These are phyloP conservation scores for Trichoderma orchidacearum DNA, from an alignment of 495 filamentous ascomycete genomes.

Conservation along the genomic window DNA sequence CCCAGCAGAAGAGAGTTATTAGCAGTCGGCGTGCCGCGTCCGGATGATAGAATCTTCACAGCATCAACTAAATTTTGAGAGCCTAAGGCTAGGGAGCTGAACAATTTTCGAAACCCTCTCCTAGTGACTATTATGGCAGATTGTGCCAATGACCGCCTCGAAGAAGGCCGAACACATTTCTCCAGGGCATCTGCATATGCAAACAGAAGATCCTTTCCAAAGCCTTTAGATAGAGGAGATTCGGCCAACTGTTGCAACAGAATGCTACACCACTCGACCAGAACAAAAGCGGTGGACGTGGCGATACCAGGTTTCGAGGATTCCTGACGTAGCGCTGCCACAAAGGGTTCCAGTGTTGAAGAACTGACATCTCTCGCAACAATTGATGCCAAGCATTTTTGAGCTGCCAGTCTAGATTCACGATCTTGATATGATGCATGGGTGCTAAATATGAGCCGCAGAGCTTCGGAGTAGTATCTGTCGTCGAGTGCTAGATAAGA, in stretches of 20 bases:
- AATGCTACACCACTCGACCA: slow-evolving; percentile 78
- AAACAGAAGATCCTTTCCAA: slow-evolving; percentile 47
- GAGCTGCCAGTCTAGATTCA: slow-evolving; percentile 64
- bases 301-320: slow-evolving; percentile 62
- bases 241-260: slow-evolving; percentile 47
- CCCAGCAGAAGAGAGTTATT: slow-evolving; percentile 71
- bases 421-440: slow-evolving; percentile 82
- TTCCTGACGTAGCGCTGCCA: slow-evolving; percentile 47
- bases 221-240: slow-evolving; percentile 45
- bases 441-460: slow-evolving; percentile 67
- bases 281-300: slow-evolving; percentile 67
- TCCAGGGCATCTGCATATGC: slow-evolving; percentile 58
- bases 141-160: slow-evolving; percentile 42
- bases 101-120: slow-evolving; percentile 56
- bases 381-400: slow-evolving; percentile 56
- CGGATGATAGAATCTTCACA: slow-evolving; percentile 51
- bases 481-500: slow-evolving; percentile 25
- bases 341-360: slow-evolving; percentile 37
- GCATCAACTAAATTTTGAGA: slow-evolving; percentile 47
- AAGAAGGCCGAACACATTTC: slow-evolving; percentile 50
- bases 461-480: slow-evolving; percentile 22
- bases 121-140: slow-evolving; percentile 61
- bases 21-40: slow-evolving; percentile 41
- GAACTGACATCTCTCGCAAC: slow-evolving; percentile 38
- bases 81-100: slow-evolving; percentile 41